A percentile compares a stretch with the other conserved stretches of the same genome.
phyloP scores from a whole-genome alignment of 164 flowering plant species.

The Macadamia integrifolia region DNA sequence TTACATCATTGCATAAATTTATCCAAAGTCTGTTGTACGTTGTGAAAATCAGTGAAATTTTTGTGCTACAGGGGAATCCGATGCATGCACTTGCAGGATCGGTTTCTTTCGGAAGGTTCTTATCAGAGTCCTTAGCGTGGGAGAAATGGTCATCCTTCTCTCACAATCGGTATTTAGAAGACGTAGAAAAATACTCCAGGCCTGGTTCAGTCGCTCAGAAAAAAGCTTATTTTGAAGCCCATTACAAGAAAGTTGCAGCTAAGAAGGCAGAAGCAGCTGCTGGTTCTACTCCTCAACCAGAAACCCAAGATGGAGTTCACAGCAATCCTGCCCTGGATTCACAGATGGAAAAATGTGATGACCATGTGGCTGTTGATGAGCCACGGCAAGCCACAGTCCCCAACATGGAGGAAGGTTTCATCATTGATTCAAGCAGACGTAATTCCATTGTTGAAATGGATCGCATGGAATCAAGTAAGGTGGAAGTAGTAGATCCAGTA shows the following conservation, averaged over 20 bases:
- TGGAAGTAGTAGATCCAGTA: conserved; percentile 18
- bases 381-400: conserved; percentile 6
- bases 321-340: conserved; percentile 8
- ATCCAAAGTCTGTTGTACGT: neutral
- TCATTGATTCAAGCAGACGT: conserved; percentile 10
- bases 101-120: conserved; percentile 73
- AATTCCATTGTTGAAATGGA: conserved; percentile 4
- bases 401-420: conserved; percentile 2
- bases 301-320: conserved; percentile 4
- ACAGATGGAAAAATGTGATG: conserved; percentile 8
- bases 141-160: conserved; percentile 81
- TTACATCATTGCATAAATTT: neutral
- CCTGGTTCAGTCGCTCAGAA: conserved; percentile 86
- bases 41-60: conserved; percentile 1
- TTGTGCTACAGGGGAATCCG: conserved; percentile 46
- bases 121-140: conserved; percentile 73
- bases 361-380: conserved; percentile 10
- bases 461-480: conserved; percentile 5
- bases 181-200: conserved; percentile 56
- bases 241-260: conserved; percentile 60
- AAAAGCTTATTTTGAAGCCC: conserved; percentile 87
- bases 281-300: conserved; percentile 10
- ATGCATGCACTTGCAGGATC: conserved; percentile 49
- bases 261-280: conserved; percentile 39
- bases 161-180: conserved; percentile 74